Base-by-base conservation (phyloP, 2,329 filamentous ascomycete genomes). In the Raffaelea ambrosiae region DNA sequence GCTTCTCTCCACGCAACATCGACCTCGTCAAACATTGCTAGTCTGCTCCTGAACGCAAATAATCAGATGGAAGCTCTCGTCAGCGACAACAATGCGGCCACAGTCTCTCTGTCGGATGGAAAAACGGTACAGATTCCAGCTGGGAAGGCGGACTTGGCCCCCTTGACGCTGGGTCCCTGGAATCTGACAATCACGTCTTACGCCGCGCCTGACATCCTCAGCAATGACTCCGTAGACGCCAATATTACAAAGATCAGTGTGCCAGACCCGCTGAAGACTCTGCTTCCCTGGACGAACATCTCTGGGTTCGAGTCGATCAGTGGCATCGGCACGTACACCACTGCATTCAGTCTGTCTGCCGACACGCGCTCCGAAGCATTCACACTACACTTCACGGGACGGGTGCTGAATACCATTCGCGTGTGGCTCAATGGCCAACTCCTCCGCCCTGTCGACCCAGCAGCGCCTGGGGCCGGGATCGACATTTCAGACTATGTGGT, bases 301-400 rank as follows among this genome's bases (percentile, higher is more conserved):
- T 13, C 18, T 1, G 47, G 46, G 4, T 43, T 52, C 4, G 48
- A 44, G 7, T 18, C 44, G 19, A 38, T 47, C 16, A 51, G 48
- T 16, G 51, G 51, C 13, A n/a, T 54, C 3, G 50, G 51, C 46
- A 48, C 36, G 11, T 55, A 55, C 42, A 40, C 33, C 2, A 52
- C 46, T 3, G 47, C 43, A 1, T 49, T 52, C 21, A 13, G 26
- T 2, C 43, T 55, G 19, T 19, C 19, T 4, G n/a, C 40, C 2
- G 33, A 4, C 7, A 41, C 40, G 46, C 19, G 43, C 21, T 44
- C 22, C 16, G 31, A 41, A 7, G 49, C 44, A 18, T 49, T 50
- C 31, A 48, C 50, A 8, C 51, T 54, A 13, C 41, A 40, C 36
- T 33, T 54, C 21, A 50, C 44, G 18, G 51, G 51, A 2, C 23